A percentile compares a stretch with the other conserved stretches of the same genome.
These are phyloP conservation scores for Trypethelium eluteriae DNA, from an alignment of 495 filamentous ascomycete genomes.

Conservation along the genomic window DNA sequence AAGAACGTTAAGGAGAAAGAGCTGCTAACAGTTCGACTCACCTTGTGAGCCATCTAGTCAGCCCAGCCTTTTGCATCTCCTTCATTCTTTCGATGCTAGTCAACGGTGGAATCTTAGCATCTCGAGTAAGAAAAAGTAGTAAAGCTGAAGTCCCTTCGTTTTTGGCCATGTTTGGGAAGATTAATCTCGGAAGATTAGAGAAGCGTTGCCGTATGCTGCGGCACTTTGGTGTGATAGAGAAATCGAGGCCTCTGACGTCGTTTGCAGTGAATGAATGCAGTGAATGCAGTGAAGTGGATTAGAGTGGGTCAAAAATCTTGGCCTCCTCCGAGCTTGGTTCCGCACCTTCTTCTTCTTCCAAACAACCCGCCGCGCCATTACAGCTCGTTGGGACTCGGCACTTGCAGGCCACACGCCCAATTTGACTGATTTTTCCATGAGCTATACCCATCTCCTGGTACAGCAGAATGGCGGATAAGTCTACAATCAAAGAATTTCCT, in stretches of 20 bases:
- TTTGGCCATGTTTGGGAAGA: neutral
- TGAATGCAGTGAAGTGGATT: neutral
- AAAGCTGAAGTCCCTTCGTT: slow-evolving; percentile 37
- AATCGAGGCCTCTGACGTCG: too few relatives aligned
- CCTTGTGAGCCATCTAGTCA: slow-evolving; percentile 47
- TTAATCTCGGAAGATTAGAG: neutral
- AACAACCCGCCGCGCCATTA: too few relatives aligned
- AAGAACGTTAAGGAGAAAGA: neutral
- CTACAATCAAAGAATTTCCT: slow-evolving; percentile 57
- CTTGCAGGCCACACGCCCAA: neutral
- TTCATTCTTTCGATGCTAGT: slow-evolving; percentile 62
- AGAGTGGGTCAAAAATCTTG: slow-evolving; percentile 1
- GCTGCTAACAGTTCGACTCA: slow-evolving; percentile 31
- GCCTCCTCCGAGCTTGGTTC: slow-evolving; percentile 4
- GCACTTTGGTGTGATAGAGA: too few relatives aligned
- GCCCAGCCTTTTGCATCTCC: slow-evolving; percentile 53
- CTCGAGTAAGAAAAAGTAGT: slow-evolving; percentile 69
- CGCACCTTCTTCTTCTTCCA: neutral
- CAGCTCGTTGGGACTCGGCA: neutral
- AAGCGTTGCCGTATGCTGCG: neutral
- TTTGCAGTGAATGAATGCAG: too few relatives aligned
- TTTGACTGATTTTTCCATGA: neutral
- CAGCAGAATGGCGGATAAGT: slow-evolving; percentile 18
- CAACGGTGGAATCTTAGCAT: slow-evolving; percentile 62
- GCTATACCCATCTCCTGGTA: neutral